Conservation (phyloP, 768 basidiomycete genomes). For the Suillus luteus region DNA sequence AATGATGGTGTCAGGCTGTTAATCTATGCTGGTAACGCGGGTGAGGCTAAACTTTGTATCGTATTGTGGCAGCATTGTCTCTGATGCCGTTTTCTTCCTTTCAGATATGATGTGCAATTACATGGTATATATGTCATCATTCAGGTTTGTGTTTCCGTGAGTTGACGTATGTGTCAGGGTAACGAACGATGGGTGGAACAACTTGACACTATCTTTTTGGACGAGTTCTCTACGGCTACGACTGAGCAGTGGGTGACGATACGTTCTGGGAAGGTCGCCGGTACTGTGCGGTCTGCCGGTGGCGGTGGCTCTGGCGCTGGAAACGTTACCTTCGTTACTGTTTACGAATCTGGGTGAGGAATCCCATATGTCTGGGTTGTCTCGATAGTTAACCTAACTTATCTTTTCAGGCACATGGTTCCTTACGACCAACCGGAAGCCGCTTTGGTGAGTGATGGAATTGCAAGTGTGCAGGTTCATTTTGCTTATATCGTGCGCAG, state of each 20-base stretch:
- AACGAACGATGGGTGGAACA: conserved; percentile 75
- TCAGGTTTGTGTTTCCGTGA: conserved; percentile 6
- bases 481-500: conserved; percentile 32
- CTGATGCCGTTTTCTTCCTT: conserved; percentile 17
- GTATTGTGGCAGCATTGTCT: conserved; percentile 5
- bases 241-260: conserved; percentile 58
- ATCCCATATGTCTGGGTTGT: conserved; percentile 1
- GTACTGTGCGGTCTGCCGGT: conserved; percentile 71
- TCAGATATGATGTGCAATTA: conserved; percentile 89
- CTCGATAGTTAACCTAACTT: conserved; percentile 8
- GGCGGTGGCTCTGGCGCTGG: conserved; percentile 67
- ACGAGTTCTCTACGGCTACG: conserved; percentile 55
- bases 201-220: conserved; percentile 61
- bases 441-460: conserved; percentile 56
- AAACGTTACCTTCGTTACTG: conserved; percentile 80
- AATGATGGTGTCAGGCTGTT: conserved; percentile 81
- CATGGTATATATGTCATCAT: conserved; percentile 44
- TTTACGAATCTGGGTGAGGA: conserved; percentile 79
- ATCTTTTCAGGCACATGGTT: conserved; percentile 72
- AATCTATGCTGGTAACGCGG: conserved; percentile 87
- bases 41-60: conserved; percentile 38
- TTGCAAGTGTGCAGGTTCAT: not conserved
- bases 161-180: conserved; percentile 45
- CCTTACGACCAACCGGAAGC: conserved; percentile 90
- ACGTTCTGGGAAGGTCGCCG: conserved; percentile 55